phyloP scores from a whole-genome alignment of 495 filamentous ascomycete species.

The Pyronema domesticum region DNA sequence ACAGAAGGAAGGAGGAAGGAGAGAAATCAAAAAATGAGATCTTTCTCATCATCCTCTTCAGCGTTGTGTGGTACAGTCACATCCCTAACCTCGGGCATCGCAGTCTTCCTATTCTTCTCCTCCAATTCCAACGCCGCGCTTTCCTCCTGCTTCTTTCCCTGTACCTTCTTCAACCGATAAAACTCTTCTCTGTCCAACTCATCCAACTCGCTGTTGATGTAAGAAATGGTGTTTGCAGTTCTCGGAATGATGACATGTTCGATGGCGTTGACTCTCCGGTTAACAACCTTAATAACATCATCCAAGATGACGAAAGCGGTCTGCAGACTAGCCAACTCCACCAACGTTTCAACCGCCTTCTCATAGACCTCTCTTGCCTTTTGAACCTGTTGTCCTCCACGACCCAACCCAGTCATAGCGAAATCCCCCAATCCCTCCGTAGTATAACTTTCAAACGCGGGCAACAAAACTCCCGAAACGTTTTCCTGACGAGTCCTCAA shows the following conservation, averaged over 20 bases:
- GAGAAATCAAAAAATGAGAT: too few species aligned
- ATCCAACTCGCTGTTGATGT: conserved; percentile 97
- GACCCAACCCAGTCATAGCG: conserved; percentile 84
- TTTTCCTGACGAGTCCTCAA: conserved; percentile 93
- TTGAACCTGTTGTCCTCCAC: conserved; percentile 94
- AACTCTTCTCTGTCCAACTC: conserved; percentile 98
- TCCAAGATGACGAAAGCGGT: conserved; percentile 96
- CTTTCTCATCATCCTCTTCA: too few species aligned
- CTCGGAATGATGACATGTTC: conserved; percentile 97
- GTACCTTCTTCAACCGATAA: conserved; percentile 85
- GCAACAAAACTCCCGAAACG: conserved; percentile 86
- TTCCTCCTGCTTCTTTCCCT: conserved; percentile 64
- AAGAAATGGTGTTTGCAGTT: conserved; percentile 93
- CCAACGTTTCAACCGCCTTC: conserved; percentile 88
- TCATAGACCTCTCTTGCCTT: conserved; percentile 90
- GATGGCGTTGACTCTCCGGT: conserved; percentile 96
- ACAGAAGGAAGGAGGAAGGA: too few species aligned
- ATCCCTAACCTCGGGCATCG: too few species aligned
- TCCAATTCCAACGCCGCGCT: conserved; percentile 34
- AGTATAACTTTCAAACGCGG: conserved; percentile 75
- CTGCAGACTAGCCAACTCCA: conserved; percentile 89
- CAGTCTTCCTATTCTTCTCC: conserved; percentile 19
- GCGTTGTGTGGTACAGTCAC: too few species aligned
- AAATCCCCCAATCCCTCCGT: conserved; percentile 90
- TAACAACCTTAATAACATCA: conserved; percentile 98